Evolutionary conservation across 163 green algal genomes (phyloP), one percentile per base, ranked within the genome.

Genomic region (Coccomyxa subellipsoidea): DNA sequence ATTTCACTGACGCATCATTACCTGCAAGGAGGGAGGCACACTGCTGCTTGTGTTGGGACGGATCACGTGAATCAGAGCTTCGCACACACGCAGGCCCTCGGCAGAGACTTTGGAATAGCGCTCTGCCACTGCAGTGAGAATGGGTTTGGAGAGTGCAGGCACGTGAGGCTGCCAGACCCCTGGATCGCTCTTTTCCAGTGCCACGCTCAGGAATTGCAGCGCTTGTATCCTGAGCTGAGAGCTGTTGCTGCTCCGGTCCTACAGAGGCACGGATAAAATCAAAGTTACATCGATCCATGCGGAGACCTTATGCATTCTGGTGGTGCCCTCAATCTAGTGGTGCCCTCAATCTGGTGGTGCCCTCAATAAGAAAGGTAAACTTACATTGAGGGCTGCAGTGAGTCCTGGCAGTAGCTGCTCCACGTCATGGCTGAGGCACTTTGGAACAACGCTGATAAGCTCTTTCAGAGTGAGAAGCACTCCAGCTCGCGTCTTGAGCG

Each of bases 101-200:
- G 95, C 92, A 6, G 93, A 83, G 35, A 96, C 90, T 86, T 97
- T 97, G 93, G 98, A 98, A 88, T 99, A 98, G 2, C 93, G 85
- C 71, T 99, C 96, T 0, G 36, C 83, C 2, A 90, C 92, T 21
- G 88, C 87, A 0, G 82, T 78, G 23, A 94, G 92, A 25, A 98
- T 83, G 2, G 86, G 77, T 27, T 81, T 37, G 5, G 87, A 77
- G n/a, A 98, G 88, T 18, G 53, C 31, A 37, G 85, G 54, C 10
- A 97, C 76, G 71, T 94, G 86, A 18, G 83, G 80, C 85, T 94
- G 88, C 80, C 97, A 95, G 21, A 90, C 76, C 7, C 85, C 84
- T 4, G 93, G 83, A 5, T 73, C 54, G 35, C 87, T 90, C 47
- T 82, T 83, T n/a, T 86, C 83, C 81, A 98, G 84, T 29, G 88